A percentile compares a stretch with the other conserved stretches of the same genome.
These are phyloP conservation scores for Dysphania ambrosioides DNA, from an alignment of 148 eudicot genomes.

Conservation along the genomic window DNA sequence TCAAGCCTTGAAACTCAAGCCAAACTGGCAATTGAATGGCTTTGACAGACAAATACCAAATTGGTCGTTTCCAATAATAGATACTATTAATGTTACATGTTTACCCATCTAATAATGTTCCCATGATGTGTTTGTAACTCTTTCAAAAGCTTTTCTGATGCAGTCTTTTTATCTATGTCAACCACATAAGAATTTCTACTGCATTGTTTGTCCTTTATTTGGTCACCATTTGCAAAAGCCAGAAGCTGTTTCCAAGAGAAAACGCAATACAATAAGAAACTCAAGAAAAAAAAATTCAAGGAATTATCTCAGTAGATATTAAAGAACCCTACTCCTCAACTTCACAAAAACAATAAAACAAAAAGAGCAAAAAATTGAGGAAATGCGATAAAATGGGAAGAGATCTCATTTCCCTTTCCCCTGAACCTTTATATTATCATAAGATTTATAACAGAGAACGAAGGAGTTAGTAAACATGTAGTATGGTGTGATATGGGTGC, in stretches of 20 bases:
- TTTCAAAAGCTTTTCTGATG: slow-evolving; percentile 82
- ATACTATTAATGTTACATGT: neutral
- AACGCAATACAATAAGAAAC: neutral
- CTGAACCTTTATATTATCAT: neutral
- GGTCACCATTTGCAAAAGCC: slow-evolving; percentile 95
- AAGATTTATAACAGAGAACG: neutral
- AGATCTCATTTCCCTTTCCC: slow-evolving; percentile 3
- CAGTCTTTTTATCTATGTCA: slow-evolving; percentile 87
- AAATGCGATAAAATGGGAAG: neutral
- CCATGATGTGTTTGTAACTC: slow-evolving; percentile 78
- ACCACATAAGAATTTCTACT: slow-evolving; percentile 97
- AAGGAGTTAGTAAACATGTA: slow-evolving; percentile 52
- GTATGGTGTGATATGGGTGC: slow-evolving; percentile 94
- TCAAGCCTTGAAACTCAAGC: neutral
- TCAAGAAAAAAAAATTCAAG: no score
- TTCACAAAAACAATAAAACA: neutral
- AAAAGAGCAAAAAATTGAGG: neutral
- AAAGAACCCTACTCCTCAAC: no score
- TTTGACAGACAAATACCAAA: neutral
- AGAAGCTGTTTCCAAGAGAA: slow-evolving; percentile 51
- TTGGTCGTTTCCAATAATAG: neutral
- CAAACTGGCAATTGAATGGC: slow-evolving; percentile 9
- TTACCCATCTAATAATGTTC: slow-evolving; percentile 70
- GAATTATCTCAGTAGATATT: no score
- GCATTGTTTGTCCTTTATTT: slow-evolving; percentile 95